Conservation (phyloP, 2,329 filamentous ascomycete species). For the Trichophyton rubrum region DNA sequence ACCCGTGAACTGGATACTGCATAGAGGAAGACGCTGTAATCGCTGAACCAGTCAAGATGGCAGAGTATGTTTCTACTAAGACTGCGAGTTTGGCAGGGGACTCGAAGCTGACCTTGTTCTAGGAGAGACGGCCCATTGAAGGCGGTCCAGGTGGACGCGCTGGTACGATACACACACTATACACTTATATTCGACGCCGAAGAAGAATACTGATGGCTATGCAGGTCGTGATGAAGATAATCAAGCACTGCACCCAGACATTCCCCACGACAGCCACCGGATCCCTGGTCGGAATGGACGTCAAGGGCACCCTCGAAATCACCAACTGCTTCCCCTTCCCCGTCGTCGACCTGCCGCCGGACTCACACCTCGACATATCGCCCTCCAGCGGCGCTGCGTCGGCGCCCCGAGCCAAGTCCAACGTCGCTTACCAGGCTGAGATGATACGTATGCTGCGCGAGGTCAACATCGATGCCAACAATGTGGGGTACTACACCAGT, state of each 20-base stretch:
- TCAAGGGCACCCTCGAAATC: constrained; percentile 66
- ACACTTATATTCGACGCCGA: constrained; percentile 10
- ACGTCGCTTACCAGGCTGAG: constrained; percentile 77
- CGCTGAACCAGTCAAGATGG: constrained; percentile 6
- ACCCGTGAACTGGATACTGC: too few species aligned
- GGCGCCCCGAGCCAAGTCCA: constrained; percentile 84
- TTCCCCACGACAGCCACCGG: constrained; percentile 87
- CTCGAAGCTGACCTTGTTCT: constrained; percentile 16
- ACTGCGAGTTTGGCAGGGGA: constrained; percentile 3
- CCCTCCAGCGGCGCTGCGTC: constrained; percentile 67
- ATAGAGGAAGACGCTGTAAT: too few species aligned
- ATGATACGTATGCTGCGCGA: constrained; percentile 96
- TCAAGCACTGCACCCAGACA: constrained; percentile 78
- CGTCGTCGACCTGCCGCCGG: constrained; percentile 58
- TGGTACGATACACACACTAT: constrained; percentile 49
- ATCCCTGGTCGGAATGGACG: constrained; percentile 86
- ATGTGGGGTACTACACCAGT: constrained; percentile 96
- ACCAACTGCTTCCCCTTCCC: constrained; percentile 96
- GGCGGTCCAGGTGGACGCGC: constrained; percentile 84
- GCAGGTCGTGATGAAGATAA: constrained; percentile 93
- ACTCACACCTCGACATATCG: constrained; percentile 56
- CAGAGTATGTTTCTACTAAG: constrained; percentile 10
- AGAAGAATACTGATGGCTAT: constrained; percentile 6
- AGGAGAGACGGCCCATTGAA: constrained; percentile 61
- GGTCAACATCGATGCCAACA: constrained; percentile 97